phyloP scores from a whole-genome alignment of 2,329 filamentous ascomycete genomes.

The Claviceps pusilla region DNA sequence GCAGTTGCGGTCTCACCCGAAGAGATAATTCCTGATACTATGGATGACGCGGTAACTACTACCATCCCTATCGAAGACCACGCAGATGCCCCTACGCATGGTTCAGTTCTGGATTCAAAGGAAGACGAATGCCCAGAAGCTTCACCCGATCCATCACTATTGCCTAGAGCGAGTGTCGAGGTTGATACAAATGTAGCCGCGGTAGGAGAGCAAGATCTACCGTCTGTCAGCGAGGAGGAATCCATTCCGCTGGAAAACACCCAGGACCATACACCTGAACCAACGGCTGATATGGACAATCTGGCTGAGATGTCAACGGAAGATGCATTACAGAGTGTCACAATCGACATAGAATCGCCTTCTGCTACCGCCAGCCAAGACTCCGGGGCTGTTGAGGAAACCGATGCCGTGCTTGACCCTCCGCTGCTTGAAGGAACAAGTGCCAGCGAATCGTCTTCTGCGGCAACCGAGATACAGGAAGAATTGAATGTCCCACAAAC shows the following conservation, averaged over 20 bases:
- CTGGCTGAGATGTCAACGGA: background rate
- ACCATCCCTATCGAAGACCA: background rate
- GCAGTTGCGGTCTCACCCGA: background rate
- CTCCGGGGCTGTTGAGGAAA: background rate
- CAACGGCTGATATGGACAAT: background rate
- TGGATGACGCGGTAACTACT: background rate
- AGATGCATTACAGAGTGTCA: background rate
- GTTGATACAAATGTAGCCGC: background rate
- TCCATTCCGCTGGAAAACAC: background rate
- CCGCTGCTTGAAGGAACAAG: background rate
- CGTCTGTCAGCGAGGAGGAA: background rate
- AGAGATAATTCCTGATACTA: background rate
- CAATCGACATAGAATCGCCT: background rate
- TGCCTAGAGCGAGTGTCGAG: background rate
- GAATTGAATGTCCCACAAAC: background rate
- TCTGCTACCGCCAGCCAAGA: background rate
- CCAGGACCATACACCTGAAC: background rate
- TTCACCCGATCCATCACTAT: background rate
- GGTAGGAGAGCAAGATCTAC: background rate
- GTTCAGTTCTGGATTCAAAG: background rate
- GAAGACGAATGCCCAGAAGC: background rate
- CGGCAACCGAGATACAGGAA: background rate
- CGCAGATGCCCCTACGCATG: background rate
- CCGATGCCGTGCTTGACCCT: background rate
- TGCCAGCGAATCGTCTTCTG: background rate